Percentiles rank a stretch among this genome's conserved stretches.
These are phyloP conservation scores for Phytopythium litorale DNA, from an alignment of 352 stramenopile species.

Conservation along the genomic window DNA sequence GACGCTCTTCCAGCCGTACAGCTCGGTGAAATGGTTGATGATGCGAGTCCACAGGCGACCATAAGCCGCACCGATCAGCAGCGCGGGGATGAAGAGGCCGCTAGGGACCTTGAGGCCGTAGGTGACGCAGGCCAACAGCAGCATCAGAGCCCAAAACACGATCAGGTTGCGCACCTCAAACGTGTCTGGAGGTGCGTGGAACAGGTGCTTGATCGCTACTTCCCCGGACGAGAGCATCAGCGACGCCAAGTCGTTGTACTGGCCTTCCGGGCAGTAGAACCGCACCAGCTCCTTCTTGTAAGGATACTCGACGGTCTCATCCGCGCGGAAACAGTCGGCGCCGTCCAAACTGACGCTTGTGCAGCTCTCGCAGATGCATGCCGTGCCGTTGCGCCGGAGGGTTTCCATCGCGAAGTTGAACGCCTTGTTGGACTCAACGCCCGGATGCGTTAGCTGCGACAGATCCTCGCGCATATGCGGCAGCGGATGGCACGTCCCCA, in stretches of 20 bases:
- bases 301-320: constrained; percentile 68
- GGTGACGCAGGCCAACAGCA: constrained; percentile 87
- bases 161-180: constrained; percentile 76
- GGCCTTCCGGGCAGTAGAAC: constrained; percentile 92
- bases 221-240: constrained; percentile 95
- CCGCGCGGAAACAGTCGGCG: constrained; percentile 56
- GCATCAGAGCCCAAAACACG: constrained; percentile 72
- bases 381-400: constrained; percentile 55
- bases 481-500: constrained; percentile 62
- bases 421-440: constrained; percentile 38
- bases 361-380: constrained; percentile 74
- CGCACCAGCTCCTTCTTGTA: constrained; percentile 89
- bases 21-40: constrained; percentile 73
- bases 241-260: constrained; percentile 98
- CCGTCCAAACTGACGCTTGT: constrained; percentile 38
- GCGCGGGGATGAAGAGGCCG: constrained; percentile 95
- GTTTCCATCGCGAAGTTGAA: constrained; percentile 74
- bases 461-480: constrained; percentile 55
- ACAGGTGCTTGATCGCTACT: constrained; percentile 93
- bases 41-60: constrained; percentile 86
- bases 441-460: constrained; percentile 38
- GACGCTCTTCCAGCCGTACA: constrained; percentile 55
- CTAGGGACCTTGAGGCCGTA: constrained; percentile 96
- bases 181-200: constrained; percentile 84
- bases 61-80: constrained; percentile 95